A percentile compares a stretch with the other conserved stretches of the same genome.
These are phyloP conservation scores for Wallacemonas sp. DNA, from an alignment of 208 protist genomes.

Conservation along the genomic window DNA sequence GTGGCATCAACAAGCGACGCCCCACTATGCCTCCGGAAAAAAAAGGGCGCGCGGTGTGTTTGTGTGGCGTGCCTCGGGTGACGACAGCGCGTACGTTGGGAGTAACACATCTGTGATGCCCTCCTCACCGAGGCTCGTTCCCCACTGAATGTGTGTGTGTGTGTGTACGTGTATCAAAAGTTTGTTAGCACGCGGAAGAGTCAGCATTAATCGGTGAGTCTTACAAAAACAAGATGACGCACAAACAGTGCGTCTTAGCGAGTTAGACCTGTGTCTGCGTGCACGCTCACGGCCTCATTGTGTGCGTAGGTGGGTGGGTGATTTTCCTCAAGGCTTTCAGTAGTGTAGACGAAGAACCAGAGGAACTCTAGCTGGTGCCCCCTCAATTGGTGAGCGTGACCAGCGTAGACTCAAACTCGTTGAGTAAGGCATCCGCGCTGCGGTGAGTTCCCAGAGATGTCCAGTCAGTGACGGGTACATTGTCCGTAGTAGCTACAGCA, in stretches of 20 bases:
- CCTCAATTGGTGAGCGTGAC: slow-evolving; percentile 12
- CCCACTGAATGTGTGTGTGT: neutral
- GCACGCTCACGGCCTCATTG: too few relatives aligned
- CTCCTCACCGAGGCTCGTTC: too few relatives aligned
- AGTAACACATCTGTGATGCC: too few relatives aligned
- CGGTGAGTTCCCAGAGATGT: slow-evolving; percentile 25
- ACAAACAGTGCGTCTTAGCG: neutral
- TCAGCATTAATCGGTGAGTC: neutral
- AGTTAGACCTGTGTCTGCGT: too few relatives aligned
- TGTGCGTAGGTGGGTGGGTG: too few relatives aligned
- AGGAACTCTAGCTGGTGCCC: neutral
- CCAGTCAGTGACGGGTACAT: slow-evolving; percentile 41
- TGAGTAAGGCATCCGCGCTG: slow-evolving; percentile 32
- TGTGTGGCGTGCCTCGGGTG: too few relatives aligned
- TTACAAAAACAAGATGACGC: slow-evolving; percentile 2
- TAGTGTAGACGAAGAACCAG: neutral
- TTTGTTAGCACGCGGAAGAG: too few relatives aligned
- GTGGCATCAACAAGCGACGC: too few relatives aligned
- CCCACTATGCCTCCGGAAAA: too few relatives aligned
- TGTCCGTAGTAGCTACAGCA: neutral
- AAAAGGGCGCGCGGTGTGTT: too few relatives aligned
- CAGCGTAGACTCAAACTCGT: slow-evolving; percentile 62
- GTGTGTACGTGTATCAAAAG: slow-evolving; percentile 7
- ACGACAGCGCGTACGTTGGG: too few relatives aligned
- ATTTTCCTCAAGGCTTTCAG: too few relatives aligned